Conservation (phyloP, 1,139 yeast genomes). For the Meyerozyma sp. region DNA sequence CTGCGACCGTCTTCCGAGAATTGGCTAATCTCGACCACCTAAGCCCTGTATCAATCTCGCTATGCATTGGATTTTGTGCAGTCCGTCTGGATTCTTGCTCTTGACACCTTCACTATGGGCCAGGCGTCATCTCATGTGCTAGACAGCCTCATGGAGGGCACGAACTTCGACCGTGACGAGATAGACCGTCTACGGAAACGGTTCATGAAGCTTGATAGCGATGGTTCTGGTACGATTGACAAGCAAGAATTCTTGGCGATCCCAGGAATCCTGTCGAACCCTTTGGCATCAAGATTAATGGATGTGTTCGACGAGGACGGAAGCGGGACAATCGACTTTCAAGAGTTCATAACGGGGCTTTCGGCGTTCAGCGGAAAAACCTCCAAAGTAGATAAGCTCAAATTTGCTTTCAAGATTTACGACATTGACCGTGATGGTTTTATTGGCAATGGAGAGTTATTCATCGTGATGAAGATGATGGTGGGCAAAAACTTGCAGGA, state of each 20-base stretch:
- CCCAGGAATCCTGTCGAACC: slow-evolving; percentile 89
- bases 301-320: slow-evolving; percentile 94
- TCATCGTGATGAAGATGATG: slow-evolving; percentile 92
- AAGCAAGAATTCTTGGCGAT: slow-evolving; percentile 85
- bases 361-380: slow-evolving; percentile 92
- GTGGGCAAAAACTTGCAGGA: slow-evolving; percentile 89
- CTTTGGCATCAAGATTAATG: slow-evolving; percentile 82
- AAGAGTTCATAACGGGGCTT: slow-evolving; percentile 86
- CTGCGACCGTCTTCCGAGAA: too few species aligned
- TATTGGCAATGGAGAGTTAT: slow-evolving; percentile 92
- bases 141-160: slow-evolving; percentile 67
- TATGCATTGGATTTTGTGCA: neutral
- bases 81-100: neutral
- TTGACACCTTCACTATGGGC: slow-evolving; percentile 44
- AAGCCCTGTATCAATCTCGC: too few species aligned
- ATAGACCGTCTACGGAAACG: slow-evolving; percentile 86
- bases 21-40: too few species aligned
- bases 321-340: slow-evolving; percentile 91
- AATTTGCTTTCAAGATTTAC: slow-evolving; percentile 88
- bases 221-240: slow-evolving; percentile 89
- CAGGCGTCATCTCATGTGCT: slow-evolving; percentile 61
- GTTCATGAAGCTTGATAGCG: slow-evolving; percentile 92
- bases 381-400: slow-evolving; percentile 73
- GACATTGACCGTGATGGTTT: slow-evolving; percentile 95
- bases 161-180: slow-evolving; percentile 85